phyloP scores from a whole-genome alignment of 2,329 filamentous ascomycete species.

The Diaporthe sp. region DNA sequence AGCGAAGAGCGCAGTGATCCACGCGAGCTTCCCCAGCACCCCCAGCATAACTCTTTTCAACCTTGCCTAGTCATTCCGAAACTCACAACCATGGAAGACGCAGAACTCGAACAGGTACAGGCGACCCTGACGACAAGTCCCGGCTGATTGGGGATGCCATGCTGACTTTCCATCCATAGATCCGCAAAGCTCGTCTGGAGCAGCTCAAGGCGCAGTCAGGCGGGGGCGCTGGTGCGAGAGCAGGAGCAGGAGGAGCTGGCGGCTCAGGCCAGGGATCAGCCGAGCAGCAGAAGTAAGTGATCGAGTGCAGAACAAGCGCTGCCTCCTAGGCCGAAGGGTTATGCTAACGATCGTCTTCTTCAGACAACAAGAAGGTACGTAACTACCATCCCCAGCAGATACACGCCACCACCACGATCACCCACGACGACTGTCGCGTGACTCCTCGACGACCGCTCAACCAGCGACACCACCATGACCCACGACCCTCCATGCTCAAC shows the following conservation, averaged over 20 bases:
- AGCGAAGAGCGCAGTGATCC: background rate
- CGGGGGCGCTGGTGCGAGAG: constrained; percentile 61
- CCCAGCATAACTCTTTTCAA: background rate
- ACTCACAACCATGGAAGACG: constrained; percentile 41
- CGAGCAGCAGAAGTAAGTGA: constrained; percentile 74
- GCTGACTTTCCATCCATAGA: constrained; percentile 63
- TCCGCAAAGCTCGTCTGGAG: constrained; percentile 90
- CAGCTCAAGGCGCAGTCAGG: constrained; percentile 85
- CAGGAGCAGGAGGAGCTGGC: constrained; percentile 59
- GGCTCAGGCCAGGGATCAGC: constrained; percentile 66
- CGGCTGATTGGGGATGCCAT: background rate
- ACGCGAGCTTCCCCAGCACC: constrained; percentile 11
- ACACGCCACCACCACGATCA: background rate
- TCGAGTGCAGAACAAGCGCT: background rate
- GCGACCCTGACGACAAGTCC: background rate
- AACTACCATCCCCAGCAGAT: background rate
- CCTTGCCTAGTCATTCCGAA: background rate
- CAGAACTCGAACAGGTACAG: constrained; percentile 43
- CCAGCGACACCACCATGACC: background rate
- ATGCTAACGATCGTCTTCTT: constrained; percentile 17
- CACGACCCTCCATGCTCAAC: too few relatives aligned
- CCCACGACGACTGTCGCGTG: background rate
- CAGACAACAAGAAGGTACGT: constrained; percentile 62
- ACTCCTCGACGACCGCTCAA: background rate
- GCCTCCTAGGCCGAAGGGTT: too few relatives aligned